Evolutionary conservation across 1,284 basidiomycete species (phyloP), one percentile per base, ranked within the genome.

Genomic region (Meira miltonrushii): DNA sequence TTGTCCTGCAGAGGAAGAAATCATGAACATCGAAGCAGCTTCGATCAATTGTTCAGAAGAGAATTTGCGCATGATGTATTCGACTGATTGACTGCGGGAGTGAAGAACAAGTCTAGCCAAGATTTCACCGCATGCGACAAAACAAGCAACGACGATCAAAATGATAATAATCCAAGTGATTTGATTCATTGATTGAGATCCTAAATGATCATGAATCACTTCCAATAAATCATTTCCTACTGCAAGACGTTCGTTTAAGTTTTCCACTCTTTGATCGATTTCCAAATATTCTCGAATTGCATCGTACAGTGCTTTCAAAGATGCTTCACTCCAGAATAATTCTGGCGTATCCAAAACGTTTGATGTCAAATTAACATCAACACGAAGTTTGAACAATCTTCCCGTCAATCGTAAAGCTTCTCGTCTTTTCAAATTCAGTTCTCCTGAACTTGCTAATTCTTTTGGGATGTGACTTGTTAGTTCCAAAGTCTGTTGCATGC

Each of bases 281-380:
- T 97, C 92, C 82, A 96, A 88, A 75, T 97, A 97, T 69, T 93
- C 92, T 62, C 92, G 82, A 52, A 94, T 92, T 0, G 92, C 92
- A 73, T 93, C 90, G 78, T 96, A 96, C 38, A 96, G 79, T 50
- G 87, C 88, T 73, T 89, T 88, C 71, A 95, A 80, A 65, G 87
- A 90, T 11, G 92, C 92, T 77, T 95, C 92, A 56, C 86, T 88
- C 93, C 92, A 96, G 79, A 97, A 97, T 50, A 96, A 80, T 74
- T 94, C 92, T 0, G 92, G 92, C 2, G 92, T 89, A 75, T 96
- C 66, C 28, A 96, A 82, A n/a, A 97, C 90, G 71, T 94, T 94
- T 33, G 88, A 88, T 8, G 92, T 90, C 5, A 97, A 81, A 72
- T 94, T 95, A 23, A 96, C 87, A 69, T 95, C 92, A 58, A 90